Base-by-base conservation (phyloP, 2,329 filamentous ascomycete genomes). In the Trichothecium sympodiale region DNA sequence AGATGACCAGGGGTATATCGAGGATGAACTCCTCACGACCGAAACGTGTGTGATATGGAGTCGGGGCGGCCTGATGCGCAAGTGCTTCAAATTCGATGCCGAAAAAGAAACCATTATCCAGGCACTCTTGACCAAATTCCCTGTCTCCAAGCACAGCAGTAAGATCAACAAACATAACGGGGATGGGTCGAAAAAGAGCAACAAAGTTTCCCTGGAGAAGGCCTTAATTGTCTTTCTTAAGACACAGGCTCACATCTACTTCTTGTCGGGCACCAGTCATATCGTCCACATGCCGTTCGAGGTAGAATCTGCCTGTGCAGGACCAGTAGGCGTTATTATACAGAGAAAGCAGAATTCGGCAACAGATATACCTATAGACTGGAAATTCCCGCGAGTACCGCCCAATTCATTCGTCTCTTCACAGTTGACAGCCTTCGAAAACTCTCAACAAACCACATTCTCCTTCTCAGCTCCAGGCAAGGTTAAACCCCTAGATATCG, bases 221-320 rank as follows among this genome's bases (percentile, higher is more conserved):
- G 87, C 89, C 4, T 62, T 98, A 41, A 85, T 96, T 7, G 83
- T 98, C 34, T 83, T 96, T 46, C 74, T 98, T 45, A 88, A 84
- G 59, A 88, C 85, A 1, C 89, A 96, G 53, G 87, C 85, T 16
- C 89, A 96, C 53, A 77, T 98, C 44, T 93, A 88, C 65, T 95
- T 93, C 54, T 71, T 96, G 27, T 76, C 83, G 2, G 89, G 89
- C 15, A 80, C 85, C 25, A 91, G 76, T 52, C 84, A 98, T 68
- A 76, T 94, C 39, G 71, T 96, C 33, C 86, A 94, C 54, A 76
- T 98, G 51, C 89, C 89, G 2, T 98, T 98, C 52, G 88, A 96
- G 59, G 83, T 95, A 29, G 86, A 94, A 52, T 77, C 77, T 36
- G 87, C 84, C 20, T 85, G 88, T 55, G 77, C 89, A 26, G 83